Evolutionary conservation across 1,284 basidiomycete species (phyloP), one percentile per base, ranked within the genome.

Genomic region (Termitomyces sp.): DNA sequence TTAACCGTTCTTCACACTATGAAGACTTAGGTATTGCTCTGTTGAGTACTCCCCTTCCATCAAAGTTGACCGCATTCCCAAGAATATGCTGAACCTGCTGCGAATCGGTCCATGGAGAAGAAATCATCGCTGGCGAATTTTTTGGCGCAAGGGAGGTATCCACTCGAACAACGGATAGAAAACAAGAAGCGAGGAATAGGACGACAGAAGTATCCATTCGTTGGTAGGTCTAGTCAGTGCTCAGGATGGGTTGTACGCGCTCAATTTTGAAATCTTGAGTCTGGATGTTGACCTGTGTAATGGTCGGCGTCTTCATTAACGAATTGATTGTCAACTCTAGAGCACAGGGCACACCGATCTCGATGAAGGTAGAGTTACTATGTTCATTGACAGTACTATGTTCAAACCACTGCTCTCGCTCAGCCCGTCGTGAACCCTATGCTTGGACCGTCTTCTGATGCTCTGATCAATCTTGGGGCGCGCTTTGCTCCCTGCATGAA

Each of bases 401-500:
- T 12, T 30, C 17, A 21, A 47, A 28, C 34, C 15, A 24, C 54
- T 41, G 48, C 43, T 45, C 34, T 54, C n/a, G 15, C 64, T 10
- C 61, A 90, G 78, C 92, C 91, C 2, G 77, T 77, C 10, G 84
- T 95, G 60, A 97, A 97, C 67, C 88, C 88, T 6, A 97, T 98
- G 94, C 75, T 94, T 28, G 95, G 95, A 0, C 95, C 95, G 0
- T 89, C 92, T 0, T 81, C 82, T 40, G 85, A 86, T 43, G 92
- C 90, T 3, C 73, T 98, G 15, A 94, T 98, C 62, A 84, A 90
- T 61, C 76, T 94, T 46, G 95, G 90, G n/a, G 93, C 94, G 15
- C 90, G 96, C 15, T 98, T 95, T 66, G 92, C 92, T 24, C 75
- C 77, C 5, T 79, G 78, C 52, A 95, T 96, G 90, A 94, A 94